Evolutionary conservation across 352 stramenopile species (phyloP).

Genomic region (Aphanomyces euteiches): DNA sequence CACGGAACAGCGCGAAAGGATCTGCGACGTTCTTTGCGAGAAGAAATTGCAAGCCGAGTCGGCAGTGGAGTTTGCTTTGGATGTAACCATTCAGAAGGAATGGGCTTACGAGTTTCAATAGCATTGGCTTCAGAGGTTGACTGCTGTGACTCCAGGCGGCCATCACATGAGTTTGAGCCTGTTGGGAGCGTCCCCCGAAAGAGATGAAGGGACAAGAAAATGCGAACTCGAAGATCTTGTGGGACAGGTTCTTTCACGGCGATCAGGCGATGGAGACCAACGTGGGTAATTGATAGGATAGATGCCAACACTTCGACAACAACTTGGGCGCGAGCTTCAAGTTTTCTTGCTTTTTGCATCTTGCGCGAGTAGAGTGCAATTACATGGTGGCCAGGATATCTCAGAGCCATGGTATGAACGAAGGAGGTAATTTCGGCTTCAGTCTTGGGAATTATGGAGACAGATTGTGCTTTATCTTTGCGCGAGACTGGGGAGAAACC

Average conservation of each 20-base stretch:
- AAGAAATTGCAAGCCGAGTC: neutral
- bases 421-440: slow-evolving; percentile 36
- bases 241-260: slow-evolving; percentile 51
- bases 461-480: slow-evolving; percentile 64
- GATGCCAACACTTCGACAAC: slow-evolving; percentile 58
- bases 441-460: slow-evolving; percentile 53
- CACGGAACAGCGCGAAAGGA: neutral
- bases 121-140: no score
- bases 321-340: slow-evolving; percentile 54
- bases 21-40: no score
- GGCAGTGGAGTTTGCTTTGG: slow-evolving; percentile 37
- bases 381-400: slow-evolving; percentile 31
- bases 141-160: slow-evolving; percentile 47
- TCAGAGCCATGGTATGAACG: slow-evolving; percentile 31
- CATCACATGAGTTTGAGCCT: slow-evolving; percentile 69
- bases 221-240: slow-evolving; percentile 59
- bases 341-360: slow-evolving; percentile 34
- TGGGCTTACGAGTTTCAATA: slow-evolving; percentile 31
- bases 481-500: slow-evolving; percentile 25
- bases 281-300: slow-evolving; percentile 59
- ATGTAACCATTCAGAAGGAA: slow-evolving; percentile 65
- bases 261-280: slow-evolving; percentile 65
- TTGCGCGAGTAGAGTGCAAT: slow-evolving; percentile 16
- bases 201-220: slow-evolving; percentile 59
- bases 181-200: slow-evolving; percentile 52